Base-by-base conservation (phyloP, 192 early-diverging fungal species). In the Rhizoclosmatium globosum region DNA sequence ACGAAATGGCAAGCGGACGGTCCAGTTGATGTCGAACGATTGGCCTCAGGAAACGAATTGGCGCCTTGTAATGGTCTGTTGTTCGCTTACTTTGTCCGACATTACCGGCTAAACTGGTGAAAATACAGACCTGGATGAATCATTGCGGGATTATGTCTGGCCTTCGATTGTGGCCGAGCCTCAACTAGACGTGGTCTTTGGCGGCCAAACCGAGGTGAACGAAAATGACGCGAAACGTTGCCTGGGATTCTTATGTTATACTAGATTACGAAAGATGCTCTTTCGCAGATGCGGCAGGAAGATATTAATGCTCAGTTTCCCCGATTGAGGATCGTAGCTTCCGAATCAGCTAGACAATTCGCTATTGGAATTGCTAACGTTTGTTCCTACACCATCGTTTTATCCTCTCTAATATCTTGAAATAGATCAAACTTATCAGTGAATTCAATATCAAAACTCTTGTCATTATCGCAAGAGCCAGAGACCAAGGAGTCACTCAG, bases 401-500 rank as follows among this genome's bases (percentile, higher is more conserved):
- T 41, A 43, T 43, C 3, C 39, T 21, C 56, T 13, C 50, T 19
- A 43, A 4, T 9, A 4, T 3, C 38, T 38, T 21, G 38, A 19
- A 79, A 11, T 17, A 74, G 31, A 77, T 64, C 7, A 39, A 72
- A 43, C 64, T 53, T 46, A 64, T 83, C 69, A 79, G 80, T 61
- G 74, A 73, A 23, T 31, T 65, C 39, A 48, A 74, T 11, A 81
- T 80, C 38, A 76, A 71, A 3, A 81, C 86, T 38, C 72, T 92
- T 0, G 78, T 83, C 45, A 41, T 68, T 6, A 86, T 93, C 65
- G 86, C 89, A 0, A 70, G 78, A 50, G 45, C 68, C 3, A 82
- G 92, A 42, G 80, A 79, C 3, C 21, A 81, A 42, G 92, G 92
- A 0, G 81, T 84, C 4, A 91, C 89, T 1, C 90, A 91, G 76